phyloP scores from a whole-genome alignment of 495 filamentous ascomycete species.

The Lasiosphaeria miniovina region DNA sequence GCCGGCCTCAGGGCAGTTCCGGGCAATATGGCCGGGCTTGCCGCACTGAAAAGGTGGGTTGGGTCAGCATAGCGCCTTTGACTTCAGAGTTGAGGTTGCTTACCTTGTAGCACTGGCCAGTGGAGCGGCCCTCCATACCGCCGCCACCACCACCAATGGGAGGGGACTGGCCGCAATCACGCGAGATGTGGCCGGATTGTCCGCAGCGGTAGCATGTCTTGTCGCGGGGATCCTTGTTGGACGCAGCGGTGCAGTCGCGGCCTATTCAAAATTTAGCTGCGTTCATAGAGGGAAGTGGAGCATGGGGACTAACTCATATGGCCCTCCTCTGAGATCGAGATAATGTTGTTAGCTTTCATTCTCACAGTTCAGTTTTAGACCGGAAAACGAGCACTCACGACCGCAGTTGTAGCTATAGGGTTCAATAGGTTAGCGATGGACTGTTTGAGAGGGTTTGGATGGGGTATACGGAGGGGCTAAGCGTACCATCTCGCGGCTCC shows the following conservation, averaged over 20 bases:
- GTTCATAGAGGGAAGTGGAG: slow-evolving; percentile 1
- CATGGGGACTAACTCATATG: slow-evolving; percentile 71
- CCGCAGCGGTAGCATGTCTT: slow-evolving; percentile 96
- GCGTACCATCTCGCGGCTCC: slow-evolving; percentile 84
- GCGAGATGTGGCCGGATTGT: slow-evolving; percentile 83
- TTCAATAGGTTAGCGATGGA: slow-evolving; percentile 30
- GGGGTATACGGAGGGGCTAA: slow-evolving; percentile 3
- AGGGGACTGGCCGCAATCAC: slow-evolving; percentile 69
- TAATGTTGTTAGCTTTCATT: slow-evolving; percentile 22
- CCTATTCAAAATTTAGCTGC: slow-evolving; percentile 41
- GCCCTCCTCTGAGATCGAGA: slow-evolving; percentile 58
- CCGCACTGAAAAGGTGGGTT: slow-evolving; percentile 57
- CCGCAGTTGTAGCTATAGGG: slow-evolving; percentile 46
- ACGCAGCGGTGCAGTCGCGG: slow-evolving; percentile 86
- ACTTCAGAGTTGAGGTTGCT: neutral
- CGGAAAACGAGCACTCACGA: slow-evolving; percentile 44
- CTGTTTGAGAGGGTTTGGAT: slow-evolving; percentile 3
- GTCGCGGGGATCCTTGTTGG: slow-evolving; percentile 59
- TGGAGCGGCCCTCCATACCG: slow-evolving; percentile 23
- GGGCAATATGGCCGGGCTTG: slow-evolving; percentile 93
- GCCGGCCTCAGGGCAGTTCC: slow-evolving; percentile 78
- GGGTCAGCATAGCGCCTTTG: slow-evolving; percentile 1
- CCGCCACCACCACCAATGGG: slow-evolving; percentile 44
- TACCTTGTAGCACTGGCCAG: slow-evolving; percentile 86
- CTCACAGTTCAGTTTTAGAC: slow-evolving; percentile 1